Conservation (phyloP, 2,329 filamentous ascomycete genomes). For the Fusarium euwallaceae region DNA sequence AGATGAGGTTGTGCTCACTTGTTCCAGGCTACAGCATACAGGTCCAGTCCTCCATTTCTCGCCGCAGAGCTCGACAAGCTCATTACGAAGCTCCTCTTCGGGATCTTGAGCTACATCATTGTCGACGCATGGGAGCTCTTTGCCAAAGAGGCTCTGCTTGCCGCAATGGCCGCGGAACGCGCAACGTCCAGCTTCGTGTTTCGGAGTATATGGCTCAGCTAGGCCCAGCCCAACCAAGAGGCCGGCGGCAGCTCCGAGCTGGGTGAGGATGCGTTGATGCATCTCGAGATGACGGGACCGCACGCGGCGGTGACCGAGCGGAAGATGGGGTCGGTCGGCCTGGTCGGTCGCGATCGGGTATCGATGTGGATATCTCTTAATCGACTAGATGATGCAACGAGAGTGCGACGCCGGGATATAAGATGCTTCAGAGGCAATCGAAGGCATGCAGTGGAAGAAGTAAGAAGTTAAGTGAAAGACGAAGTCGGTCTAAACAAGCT, state of each 20-base stretch:
- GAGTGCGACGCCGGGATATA: slow-evolving; percentile 22
- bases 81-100: slow-evolving; percentile 76
- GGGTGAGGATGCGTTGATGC: slow-evolving; percentile 50
- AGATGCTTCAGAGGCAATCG: slow-evolving; percentile 27
- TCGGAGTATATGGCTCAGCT: slow-evolving; percentile 61
- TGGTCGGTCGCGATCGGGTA: slow-evolving; percentile 24
- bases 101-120: slow-evolving; percentile 86
- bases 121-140: slow-evolving; percentile 91
- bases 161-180: slow-evolving; percentile 93
- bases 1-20: slow-evolving; percentile 65
- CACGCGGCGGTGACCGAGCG: slow-evolving; percentile 28
- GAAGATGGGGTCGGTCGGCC: slow-evolving; percentile 28
- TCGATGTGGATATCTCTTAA: slow-evolving; percentile 19
- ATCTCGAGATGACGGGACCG: slow-evolving; percentile 45
- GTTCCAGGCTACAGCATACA: slow-evolving; percentile 86
- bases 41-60: slow-evolving; percentile 85
- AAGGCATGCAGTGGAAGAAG: slow-evolving; percentile 26
- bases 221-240: slow-evolving; percentile 46
- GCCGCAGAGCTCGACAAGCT: slow-evolving; percentile 88
- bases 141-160: slow-evolving; percentile 89
- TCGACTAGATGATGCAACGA: slow-evolving; percentile 29
- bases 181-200: slow-evolving; percentile 89
- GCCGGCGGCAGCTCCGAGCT: slow-evolving; percentile 50
- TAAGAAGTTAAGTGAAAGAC: slow-evolving; percentile 2
- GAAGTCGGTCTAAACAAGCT: slow-evolving; percentile 15